Conservation (phyloP, 495 filamentous ascomycete genomes). For the Tuber magnatum region DNA sequence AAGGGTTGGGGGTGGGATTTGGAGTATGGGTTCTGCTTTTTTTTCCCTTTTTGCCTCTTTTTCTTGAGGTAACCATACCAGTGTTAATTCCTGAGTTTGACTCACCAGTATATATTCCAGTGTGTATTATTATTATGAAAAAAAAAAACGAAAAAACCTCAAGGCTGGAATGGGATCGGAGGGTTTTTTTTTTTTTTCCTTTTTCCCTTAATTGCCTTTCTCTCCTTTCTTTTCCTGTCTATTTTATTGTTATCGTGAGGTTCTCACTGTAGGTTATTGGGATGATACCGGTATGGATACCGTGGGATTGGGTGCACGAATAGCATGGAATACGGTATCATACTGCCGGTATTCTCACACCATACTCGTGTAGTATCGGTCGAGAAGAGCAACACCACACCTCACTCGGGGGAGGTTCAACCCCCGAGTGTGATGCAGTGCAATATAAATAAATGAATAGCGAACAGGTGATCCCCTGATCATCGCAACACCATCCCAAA, state of each 20-base stretch:
- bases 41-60: not conserved
- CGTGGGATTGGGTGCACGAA: not conserved
- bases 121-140: conserved; percentile 4
- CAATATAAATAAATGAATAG: no score
- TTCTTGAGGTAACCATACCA: conserved; percentile 1
- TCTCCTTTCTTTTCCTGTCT: not conserved
- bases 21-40: conserved; percentile 24
- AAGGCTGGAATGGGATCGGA: not conserved
- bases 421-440: not conserved
- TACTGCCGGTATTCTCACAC: no score
- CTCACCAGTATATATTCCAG: not conserved
- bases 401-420: not conserved
- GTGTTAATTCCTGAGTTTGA: not conserved
- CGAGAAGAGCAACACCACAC: not conserved
- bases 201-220: not conserved
- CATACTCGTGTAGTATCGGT: not conserved
- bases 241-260: not conserved
- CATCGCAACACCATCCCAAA: no score
- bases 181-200: not conserved
- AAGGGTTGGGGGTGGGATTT: conserved; percentile 1
- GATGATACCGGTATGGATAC: not conserved
- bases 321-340: not conserved
- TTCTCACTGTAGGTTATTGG: not conserved
- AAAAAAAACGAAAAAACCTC: not conserved
- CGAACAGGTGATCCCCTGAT: not conserved